phyloP scores from a whole-genome alignment of 106 monocot species.

The Dendrobium nobile region DNA sequence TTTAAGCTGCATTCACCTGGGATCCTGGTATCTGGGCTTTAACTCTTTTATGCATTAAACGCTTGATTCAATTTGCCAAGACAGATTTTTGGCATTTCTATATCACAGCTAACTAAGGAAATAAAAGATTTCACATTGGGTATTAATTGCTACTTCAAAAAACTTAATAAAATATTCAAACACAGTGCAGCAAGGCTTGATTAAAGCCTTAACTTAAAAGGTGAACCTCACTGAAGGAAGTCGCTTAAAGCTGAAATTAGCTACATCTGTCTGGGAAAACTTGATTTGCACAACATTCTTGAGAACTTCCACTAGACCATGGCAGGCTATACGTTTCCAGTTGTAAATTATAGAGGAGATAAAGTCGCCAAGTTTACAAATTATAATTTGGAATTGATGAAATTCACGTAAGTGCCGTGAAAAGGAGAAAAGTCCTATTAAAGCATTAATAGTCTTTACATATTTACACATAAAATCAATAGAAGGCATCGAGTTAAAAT shows the following conservation, averaged over 20 bases:
- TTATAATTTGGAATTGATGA: background rate
- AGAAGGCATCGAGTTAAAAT: background rate
- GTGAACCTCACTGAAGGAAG: slow-evolving; percentile 1
- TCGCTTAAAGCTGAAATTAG: background rate
- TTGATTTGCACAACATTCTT: background rate
- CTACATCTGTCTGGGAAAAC: background rate
- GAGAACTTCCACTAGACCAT: background rate
- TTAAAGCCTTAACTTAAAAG: background rate
- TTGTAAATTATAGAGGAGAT: background rate
- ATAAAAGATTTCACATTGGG: background rate
- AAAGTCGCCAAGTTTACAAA: background rate
- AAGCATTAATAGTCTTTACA: background rate
- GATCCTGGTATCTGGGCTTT: background rate
- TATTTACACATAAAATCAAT: background rate
- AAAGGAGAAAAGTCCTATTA: background rate
- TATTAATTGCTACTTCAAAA: background rate
- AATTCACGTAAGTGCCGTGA: background rate
- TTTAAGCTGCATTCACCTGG: background rate
- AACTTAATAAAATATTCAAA: background rate
- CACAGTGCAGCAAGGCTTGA: background rate
- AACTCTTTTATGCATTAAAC: background rate
- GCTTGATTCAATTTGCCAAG: background rate
- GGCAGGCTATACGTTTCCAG: background rate
- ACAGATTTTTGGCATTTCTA: background rate
- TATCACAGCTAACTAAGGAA: background rate